Base-by-base conservation (phyloP, 2,329 filamentous ascomycete species). In the Teratosphaeria pseudoeucalypti region DNA sequence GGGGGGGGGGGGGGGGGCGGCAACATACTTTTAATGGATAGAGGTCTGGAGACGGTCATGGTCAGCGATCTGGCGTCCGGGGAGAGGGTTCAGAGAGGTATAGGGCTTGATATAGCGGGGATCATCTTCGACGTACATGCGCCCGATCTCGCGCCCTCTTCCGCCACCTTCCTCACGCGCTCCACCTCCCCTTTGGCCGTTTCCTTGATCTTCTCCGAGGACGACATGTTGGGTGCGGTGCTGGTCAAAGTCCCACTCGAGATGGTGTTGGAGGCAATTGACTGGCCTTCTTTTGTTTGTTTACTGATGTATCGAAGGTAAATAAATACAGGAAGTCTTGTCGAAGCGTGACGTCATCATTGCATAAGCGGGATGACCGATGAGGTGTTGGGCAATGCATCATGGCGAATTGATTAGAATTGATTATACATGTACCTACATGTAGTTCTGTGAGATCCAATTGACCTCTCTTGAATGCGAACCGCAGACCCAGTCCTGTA, bases 21-120 rank as follows among this genome's bases (percentile, higher is more conserved):
- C 52, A 60, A 47, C 58, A 27, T 72, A 81, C 83, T 73, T 83
- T 91, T 74, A 96, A 80, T 29, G 92, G 92, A 74, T 96, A 96
- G 63, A 95, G 74, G 71, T 94, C 43, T 49, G n/a, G 5, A 9
- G 12, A 23, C 3, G 10, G 9, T 6, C n/a, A 49, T 49, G 16
- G 43, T 49, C 43, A 49, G 43, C 43, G 16, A 26, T 23, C 11
- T 19, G 16, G 43, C 43, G 43, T 19, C 16, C 16, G 7, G 43
- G 5, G n/a, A 49, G n/a, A 10, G 9, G 6, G 43, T 19, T 6
- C n/a, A 49, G 16, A 49, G 19, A n/a, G 7, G n/a, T 19, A 3
- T 23, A 23, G 23, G 23, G 23, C 19, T 49, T 19, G 43, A 23
- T 49, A 26, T 49, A 47, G 2, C 43, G 43, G 14, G 14, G 14